Conservation (phyloP, 306 rosid species). For the Gastrolobium villosum region DNA sequence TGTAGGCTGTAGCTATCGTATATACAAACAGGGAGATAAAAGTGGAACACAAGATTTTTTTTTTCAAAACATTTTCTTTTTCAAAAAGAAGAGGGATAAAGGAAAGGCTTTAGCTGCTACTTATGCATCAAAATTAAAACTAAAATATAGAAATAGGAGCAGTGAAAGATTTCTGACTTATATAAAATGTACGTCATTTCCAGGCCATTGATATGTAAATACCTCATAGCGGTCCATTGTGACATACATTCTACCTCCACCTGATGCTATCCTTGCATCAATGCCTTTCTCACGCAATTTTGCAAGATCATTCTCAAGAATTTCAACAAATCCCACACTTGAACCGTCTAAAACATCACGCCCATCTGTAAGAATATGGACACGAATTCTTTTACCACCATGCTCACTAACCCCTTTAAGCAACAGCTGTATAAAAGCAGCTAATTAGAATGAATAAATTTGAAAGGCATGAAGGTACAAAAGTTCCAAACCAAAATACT, state of each 20-base stretch:
- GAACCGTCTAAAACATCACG: conserved; percentile 99
- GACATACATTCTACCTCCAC: conserved; percentile 98
- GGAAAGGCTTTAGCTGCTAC: too few relatives aligned
- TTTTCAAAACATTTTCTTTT: too few relatives aligned
- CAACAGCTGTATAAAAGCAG: conserved; percentile 68
- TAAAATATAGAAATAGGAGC: conserved; percentile 6
- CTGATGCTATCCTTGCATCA: conserved; percentile 94
- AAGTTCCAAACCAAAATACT: conserved; percentile 20
- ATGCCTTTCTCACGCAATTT: conserved; percentile 78
- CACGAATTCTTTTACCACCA: conserved; percentile 88
- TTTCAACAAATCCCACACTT: conserved; percentile 86
- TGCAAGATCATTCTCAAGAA: conserved; percentile 81
- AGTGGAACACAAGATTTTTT: background rate
- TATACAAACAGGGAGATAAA: background rate
- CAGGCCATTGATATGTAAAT: conserved; percentile 3
- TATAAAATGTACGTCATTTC: conserved; percentile 13
- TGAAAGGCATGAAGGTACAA: background rate
- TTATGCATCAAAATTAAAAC: background rate
- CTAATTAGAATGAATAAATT: conserved; percentile 7
- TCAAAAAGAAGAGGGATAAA: background rate
- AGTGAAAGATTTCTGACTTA: background rate
- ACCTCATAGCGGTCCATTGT: conserved; percentile 99
- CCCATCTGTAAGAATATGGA: conserved; percentile 93
- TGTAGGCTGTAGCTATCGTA: too few relatives aligned
- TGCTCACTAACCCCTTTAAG: conserved; percentile 84